A percentile compares a stretch with the other conserved stretches of the same genome.
phyloP scores from a whole-genome alignment of 1,284 basidiomycete genomes.

The Tranzscheliella williamsii region DNA sequence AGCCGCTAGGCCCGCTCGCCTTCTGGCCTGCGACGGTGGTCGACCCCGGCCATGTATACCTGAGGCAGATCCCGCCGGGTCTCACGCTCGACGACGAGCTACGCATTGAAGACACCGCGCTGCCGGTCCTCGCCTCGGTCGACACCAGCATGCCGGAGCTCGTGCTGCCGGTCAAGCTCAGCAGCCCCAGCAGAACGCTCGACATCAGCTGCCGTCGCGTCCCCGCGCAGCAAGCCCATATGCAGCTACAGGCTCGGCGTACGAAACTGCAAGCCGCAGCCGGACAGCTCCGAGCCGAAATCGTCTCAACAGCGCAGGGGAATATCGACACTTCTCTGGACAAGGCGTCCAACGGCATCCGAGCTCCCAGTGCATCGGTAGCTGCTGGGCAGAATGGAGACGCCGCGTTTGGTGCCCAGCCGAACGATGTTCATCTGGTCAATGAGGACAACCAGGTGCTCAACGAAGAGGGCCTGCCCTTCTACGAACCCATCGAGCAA shows the following conservation, averaged over 20 bases:
- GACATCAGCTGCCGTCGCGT: constrained; percentile 9
- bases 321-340: background rate
- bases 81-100: constrained; percentile 9
- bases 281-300: constrained; percentile 1
- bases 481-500: constrained; percentile 52
- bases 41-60: constrained; percentile 3
- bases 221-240: constrained; percentile 8
- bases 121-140: constrained; percentile 5
- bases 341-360: background rate
- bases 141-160: background rate
- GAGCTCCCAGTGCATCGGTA: background rate
- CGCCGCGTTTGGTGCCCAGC: background rate
- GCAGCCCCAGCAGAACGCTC: constrained; percentile 13
- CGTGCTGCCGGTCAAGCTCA: background rate
- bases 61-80: constrained; percentile 6
- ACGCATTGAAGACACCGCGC: constrained; percentile 8
- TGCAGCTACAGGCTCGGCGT: constrained; percentile 14
- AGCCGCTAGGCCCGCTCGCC: constrained; percentile 23
- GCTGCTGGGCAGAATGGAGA: background rate
- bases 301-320: background rate
- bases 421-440: constrained; percentile 5
- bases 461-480: constrained; percentile 59
- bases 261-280: background rate
- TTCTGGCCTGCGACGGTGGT: constrained; percentile 24
- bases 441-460: constrained; percentile 44